Evolutionary conservation across 805 yeast genomes (phyloP), one percentile per base, ranked within the genome.

Genomic region (Myxozyma kluyveri): DNA sequence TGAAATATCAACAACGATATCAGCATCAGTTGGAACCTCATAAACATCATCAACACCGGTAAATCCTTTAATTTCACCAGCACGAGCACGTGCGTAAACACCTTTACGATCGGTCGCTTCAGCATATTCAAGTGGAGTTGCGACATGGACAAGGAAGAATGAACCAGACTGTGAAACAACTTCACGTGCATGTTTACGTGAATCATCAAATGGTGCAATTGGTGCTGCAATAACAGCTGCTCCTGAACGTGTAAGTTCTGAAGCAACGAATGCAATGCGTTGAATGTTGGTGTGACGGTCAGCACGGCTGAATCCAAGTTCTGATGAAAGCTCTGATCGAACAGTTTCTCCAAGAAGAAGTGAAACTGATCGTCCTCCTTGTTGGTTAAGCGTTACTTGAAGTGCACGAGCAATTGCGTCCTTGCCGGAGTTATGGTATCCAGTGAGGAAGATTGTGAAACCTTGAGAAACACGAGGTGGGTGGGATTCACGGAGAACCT

Each of bases 391-490:
- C 37, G 95, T 87, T 33, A 93, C 86, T 69, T 88, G 86, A 59
- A 90, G 77, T 9, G 97, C 97, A 63, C 82, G 82, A 6, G 93
- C 81, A 59, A 90, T 74, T 45, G 84, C 82, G 55, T 76, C 80
- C 44, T 77, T 75, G 49, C 86, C 83, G 27, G 83, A 75, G 62
- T 77, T 75, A 61, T 82, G 76, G 59, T 75, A 71, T 35, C 86
- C 82, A 29, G 82, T 75, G 47, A 88, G 73, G 56, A 83, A 77
- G 47, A 89, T 73, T 6, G 88, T 86, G 70, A 90, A 91, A 32
- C 98, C 98, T 73, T 91, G 98, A 53, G 77, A 69, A 53, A 77
- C 80, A 72, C 97, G 82, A 59, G 98, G 96, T 50, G 97, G 97
- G 69, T 90, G 90, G 42, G 90, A 81, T 64, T 88, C 91, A 68